Base-by-base conservation (phyloP, 2,329 filamentous ascomycete genomes). In the Xylogone sp. region DNA sequence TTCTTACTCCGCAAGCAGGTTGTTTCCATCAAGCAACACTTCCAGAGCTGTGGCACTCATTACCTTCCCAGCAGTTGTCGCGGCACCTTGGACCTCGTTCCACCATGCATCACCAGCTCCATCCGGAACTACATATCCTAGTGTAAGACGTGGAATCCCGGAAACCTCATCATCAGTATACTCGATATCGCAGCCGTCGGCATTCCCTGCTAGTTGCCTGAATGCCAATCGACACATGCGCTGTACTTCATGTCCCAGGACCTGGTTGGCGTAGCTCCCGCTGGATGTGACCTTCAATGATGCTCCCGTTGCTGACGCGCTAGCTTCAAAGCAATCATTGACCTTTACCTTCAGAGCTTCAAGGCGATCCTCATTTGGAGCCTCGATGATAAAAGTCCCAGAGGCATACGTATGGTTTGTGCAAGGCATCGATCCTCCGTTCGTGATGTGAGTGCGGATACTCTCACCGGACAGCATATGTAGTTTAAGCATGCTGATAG, bases 161-260 rank as follows among this genome's bases (percentile, higher is more conserved):
- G 83, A 76, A 56, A 76, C 81, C 49, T 84, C 65, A 54, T 84
- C 74, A 0, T 81, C 82, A 3, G 80, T 59, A 48, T 71, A 65
- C 51, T 77, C 75, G 6, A 72, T 46, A 2, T 74, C 71, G 10
- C 68, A 67, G 1, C 55, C 54, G 0, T 68, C 63, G 55, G 71
- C 73, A 48, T 66, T 39, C 53, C 68, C 59, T 56, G 57, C 68
- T 39, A 71, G 69, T 31, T 45, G 59, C 62, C 73, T 78, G 68
- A 65, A 79, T 63, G 70, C 75, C 46, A 60, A 10, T 10, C 24
- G 24, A 27, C 24, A 27, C 6, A 27, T 10, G 6, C 24, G 24
- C 24, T 27, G n/a, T 67, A 50, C 60, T 70, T 61, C 80, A 76
- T 59, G 53, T 1, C 70, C 79, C 13, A 83, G 65, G 13, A n/a